Base-by-base conservation (phyloP, 495 filamentous ascomycete species). In the Penicillium robsamsonii region DNA sequence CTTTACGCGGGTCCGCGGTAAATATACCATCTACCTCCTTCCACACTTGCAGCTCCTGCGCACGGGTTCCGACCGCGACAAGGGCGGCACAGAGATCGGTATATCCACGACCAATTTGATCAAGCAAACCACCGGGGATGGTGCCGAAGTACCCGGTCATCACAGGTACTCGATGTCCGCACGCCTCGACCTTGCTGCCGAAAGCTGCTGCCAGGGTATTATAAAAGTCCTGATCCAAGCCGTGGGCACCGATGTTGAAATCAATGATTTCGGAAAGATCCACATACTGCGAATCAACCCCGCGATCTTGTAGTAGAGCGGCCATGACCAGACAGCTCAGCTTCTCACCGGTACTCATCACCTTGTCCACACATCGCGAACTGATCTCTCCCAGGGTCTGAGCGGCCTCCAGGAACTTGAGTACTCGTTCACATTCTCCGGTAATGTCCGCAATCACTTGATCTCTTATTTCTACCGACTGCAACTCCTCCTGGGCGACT, bases 11-110 rank as follows among this genome's bases (percentile, higher is more conserved):
- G 63, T 96, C 91, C 20, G 89, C 89, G 0, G 89, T 94, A 71
- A 92, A 95, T 55, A 96, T 93, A 22, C 91, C 91, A 65, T 94
- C 90, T 20, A 96, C 91, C 63, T 96, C 91, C 73, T 96, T 96
- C 90, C 91, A 93, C 8, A 96, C 87, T 65, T 96, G 91, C 22
- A 96, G 78, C 64, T 96, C 91, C 31, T 85, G 77, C 4, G 90
- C 89, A 53, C 81, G 80, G 1, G 90, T 71, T 20, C 88, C 91
- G 4, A 95, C 90, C 0, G 91, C 90, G 27, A 87, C 82, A 12
- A 96, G 71, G 35, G 92, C 89, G 2, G 90, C 90, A 63, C 91
- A 95, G 35, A 96, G 81, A 72, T 96, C 91, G 0, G 90, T 94
- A 65, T 96, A 96, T 6, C 91, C 91, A 57, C 91, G 84, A 20